phyloP scores from a whole-genome alignment of 1,284 basidiomycete genomes.

The Mycena citricolor region DNA sequence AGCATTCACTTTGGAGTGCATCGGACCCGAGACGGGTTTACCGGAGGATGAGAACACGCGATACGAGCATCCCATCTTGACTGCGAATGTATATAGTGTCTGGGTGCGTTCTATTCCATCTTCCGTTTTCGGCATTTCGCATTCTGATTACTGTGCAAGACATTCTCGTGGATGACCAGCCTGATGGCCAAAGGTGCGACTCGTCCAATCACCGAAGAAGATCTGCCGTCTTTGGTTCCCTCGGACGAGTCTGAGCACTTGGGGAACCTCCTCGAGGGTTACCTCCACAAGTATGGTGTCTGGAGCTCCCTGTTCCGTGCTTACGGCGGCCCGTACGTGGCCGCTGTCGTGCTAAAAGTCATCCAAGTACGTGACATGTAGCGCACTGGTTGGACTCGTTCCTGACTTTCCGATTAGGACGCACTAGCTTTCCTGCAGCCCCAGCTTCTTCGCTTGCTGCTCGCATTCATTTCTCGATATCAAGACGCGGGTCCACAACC shows the following conservation, averaged over 20 bases:
- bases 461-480: conserved; percentile 82
- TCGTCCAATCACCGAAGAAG: conserved; percentile 71
- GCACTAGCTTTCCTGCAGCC: conserved; percentile 84
- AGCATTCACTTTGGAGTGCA: conserved; percentile 69
- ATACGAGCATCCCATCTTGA: conserved; percentile 70
- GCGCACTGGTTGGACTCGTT: too few relatives aligned
- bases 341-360: conserved; percentile 71
- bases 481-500: conserved; percentile 28
- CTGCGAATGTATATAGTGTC: conserved; percentile 81
- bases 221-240: conserved; percentile 68
- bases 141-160: too few relatives aligned
- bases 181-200: conserved; percentile 70
- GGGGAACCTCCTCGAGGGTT: conserved; percentile 59
- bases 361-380: conserved; percentile 36
- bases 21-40: conserved; percentile 63
- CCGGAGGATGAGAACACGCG: conserved; percentile 43
- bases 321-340: conserved; percentile 77
- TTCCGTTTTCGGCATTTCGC: not conserved
- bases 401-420: conserved; percentile 48
- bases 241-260: conserved; percentile 76
- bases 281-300: conserved; percentile 63
- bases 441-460: conserved; percentile 79
- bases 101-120: conserved; percentile 43
- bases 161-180: conserved; percentile 79
- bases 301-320: conserved; percentile 73